A percentile compares a stretch with the other conserved stretches of the same genome.
Evolutionary conservation across 129 eudicot genomes (phyloP).

Genomic region (Glebionis coronaria): DNA sequence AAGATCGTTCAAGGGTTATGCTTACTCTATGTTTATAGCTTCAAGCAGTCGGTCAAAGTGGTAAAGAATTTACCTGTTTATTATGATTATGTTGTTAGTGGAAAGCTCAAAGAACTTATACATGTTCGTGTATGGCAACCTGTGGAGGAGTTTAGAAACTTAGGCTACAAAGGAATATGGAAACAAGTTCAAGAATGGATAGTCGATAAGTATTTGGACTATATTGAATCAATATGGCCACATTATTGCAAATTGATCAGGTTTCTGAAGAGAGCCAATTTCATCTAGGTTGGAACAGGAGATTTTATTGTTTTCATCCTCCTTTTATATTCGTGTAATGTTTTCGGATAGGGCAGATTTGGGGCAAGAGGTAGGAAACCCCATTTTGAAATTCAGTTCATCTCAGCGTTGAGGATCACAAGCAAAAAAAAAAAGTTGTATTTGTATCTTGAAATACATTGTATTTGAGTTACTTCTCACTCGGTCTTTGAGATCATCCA

Average conservation of each 20-base stretch:
- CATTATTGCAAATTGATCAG: conserved; percentile 67
- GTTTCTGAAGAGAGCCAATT: conserved; percentile 70
- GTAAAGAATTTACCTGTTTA: conserved; percentile 49
- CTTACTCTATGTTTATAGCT: conserved; percentile 59
- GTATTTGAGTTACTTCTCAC: conserved; percentile 29
- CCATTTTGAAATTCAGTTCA: conserved; percentile 30
- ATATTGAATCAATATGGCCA: conserved; percentile 81
- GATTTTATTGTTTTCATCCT: conserved; percentile 18
- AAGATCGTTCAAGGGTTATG: conserved; percentile 50
- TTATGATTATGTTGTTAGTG: conserved; percentile 39
- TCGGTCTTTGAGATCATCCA: conserved; percentile 34
- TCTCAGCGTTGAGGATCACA: conserved; percentile 32
- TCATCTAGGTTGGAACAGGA: conserved; percentile 40
- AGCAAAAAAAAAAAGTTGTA: conserved; percentile 26
- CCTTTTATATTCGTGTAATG: conserved; percentile 28
- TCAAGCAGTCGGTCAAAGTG: conserved; percentile 53
- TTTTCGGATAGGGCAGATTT: conserved; percentile 33
- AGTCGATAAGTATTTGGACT: conserved; percentile 62
- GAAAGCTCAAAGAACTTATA: conserved; percentile 52
- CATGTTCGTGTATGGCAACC: conserved; percentile 45
- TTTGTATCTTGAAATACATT: conserved; percentile 31
- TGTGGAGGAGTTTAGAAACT: conserved; percentile 38
- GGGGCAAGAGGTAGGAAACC: conserved; percentile 39
- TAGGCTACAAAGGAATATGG: conserved; percentile 43
- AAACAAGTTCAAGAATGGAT: conserved; percentile 38